A percentile compares a stretch with the other conserved stretches of the same genome.
Conservation (phyloP, 805 yeast genomes). For the Saturnispora serradocipensis region DNA sequence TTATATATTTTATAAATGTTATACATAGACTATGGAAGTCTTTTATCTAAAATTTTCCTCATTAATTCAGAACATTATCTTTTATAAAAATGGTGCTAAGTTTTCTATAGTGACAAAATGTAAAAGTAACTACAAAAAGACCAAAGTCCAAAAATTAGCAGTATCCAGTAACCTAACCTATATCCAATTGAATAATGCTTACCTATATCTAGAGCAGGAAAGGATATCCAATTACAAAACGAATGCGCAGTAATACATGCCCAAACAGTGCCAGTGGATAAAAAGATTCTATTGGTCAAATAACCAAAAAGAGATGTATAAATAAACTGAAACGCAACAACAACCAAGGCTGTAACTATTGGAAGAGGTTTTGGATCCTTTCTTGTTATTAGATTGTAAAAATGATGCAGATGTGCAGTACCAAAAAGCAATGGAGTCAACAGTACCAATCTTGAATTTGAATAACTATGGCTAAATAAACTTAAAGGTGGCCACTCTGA, state of each 20-base stretch:
- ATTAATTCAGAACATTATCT: neutral
- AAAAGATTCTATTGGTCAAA: conserved; percentile 46
- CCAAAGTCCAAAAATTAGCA: conserved; percentile 36
- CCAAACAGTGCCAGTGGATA: conserved; percentile 48
- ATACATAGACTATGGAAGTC: neutral
- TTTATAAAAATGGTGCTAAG: too few species aligned
- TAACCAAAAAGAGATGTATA: conserved; percentile 71
- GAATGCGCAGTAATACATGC: conserved; percentile 49
- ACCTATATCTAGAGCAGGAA: conserved; percentile 35
- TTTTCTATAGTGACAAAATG: conserved; percentile 8
- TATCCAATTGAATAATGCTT: neutral
- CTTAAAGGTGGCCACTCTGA: conserved; percentile 12
- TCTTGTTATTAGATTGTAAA: conserved; percentile 34
- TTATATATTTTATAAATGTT: neutral
- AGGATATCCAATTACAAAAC: conserved; percentile 62
- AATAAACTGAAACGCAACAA: conserved; percentile 41
- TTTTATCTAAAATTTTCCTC: neutral
- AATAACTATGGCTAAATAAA: neutral
- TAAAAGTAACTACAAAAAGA: conserved; percentile 28
- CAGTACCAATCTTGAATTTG: conserved; percentile 16
- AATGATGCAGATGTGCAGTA: conserved; percentile 74
- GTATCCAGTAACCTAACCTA: conserved; percentile 30
- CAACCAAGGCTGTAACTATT: conserved; percentile 27
- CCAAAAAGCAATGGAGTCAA: conserved; percentile 63
- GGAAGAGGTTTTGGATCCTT: conserved; percentile 19